phyloP scores from a whole-genome alignment of 116 monocot species.

The Trichopus zeylanicus region DNA sequence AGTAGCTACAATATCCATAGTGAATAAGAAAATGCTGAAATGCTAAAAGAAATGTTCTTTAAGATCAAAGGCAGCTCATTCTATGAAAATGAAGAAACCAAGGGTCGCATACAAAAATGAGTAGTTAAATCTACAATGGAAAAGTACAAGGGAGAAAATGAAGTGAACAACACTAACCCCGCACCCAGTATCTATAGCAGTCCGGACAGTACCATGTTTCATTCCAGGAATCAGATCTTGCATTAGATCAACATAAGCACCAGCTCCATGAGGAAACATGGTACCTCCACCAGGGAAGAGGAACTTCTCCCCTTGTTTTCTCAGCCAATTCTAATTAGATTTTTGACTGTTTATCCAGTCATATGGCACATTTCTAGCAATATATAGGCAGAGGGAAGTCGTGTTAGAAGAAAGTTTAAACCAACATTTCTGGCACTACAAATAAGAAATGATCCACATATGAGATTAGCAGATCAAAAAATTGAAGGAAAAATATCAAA shows the following conservation, averaged over 20 bases:
- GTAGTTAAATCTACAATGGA: background rate
- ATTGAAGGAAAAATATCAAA: background rate
- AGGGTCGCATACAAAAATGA: background rate
- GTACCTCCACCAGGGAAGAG: constrained; percentile 94
- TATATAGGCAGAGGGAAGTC: background rate
- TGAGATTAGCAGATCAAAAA: background rate
- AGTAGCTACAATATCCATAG: background rate
- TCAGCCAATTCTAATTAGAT: constrained; percentile 93
- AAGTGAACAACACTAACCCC: constrained; percentile 85
- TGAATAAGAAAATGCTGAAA: background rate
- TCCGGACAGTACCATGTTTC: constrained; percentile 89
- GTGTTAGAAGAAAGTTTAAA: background rate
- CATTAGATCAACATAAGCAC: constrained; percentile 54
- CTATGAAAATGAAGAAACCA: background rate
- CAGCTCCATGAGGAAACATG: constrained; percentile 95
- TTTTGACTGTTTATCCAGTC: constrained; percentile 96
- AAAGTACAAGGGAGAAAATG: background rate
- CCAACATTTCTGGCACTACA: background rate
- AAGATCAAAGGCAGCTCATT: background rate
- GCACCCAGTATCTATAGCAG: constrained; percentile 26
- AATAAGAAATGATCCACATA: background rate
- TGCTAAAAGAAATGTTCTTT: background rate
- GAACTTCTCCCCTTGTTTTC: constrained; percentile 88
- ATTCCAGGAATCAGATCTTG: constrained; percentile 85
- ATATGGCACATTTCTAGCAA: constrained; percentile 83